A percentile compares a stretch with the other conserved stretches of the same genome.
Evolutionary conservation across 2,329 filamentous ascomycete species (phyloP).

Genomic region (Venturia carpophila): DNA sequence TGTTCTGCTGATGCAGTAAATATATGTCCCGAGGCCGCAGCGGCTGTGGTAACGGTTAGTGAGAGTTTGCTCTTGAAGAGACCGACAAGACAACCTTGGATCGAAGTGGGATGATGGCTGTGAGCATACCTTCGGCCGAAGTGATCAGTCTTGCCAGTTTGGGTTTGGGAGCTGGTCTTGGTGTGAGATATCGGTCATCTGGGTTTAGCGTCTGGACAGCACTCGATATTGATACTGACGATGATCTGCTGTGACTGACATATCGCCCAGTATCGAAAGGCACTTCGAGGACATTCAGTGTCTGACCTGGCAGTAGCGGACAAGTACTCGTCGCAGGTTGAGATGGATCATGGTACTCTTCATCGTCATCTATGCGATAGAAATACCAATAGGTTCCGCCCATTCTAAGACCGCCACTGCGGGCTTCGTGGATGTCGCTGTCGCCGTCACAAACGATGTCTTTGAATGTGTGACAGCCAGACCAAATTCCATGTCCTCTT

Average conservation of each 20-base stretch:
- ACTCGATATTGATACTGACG: constrained; percentile 47
- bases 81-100: constrained; percentile 6
- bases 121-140: constrained; percentile 21
- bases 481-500: constrained; percentile 70
- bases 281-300: constrained; percentile 75
- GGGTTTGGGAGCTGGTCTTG: constrained; percentile 50
- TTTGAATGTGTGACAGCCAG: constrained; percentile 77
- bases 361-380: constrained; percentile 73
- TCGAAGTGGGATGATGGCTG: constrained; percentile 3
- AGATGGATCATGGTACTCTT: constrained; percentile 66
- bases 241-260: constrained; percentile 55
- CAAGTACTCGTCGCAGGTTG: constrained; percentile 70
- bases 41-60: constrained; percentile 8
- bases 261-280: constrained; percentile 50
- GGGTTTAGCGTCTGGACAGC: constrained; percentile 71
- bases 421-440: constrained; percentile 44
- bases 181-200: constrained; percentile 64
- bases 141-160: constrained; percentile 39
- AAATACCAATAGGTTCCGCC: constrained; percentile 94
- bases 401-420: constrained; percentile 80
- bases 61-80: neutral
- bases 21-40: constrained; percentile 26
- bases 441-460: constrained; percentile 78
- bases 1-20: constrained; percentile 26
- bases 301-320: constrained; percentile 80